These are phyloP conservation scores for Pyrus hybrid DNA, from an alignment of 331 rosid species.

Conservation along the genomic window DNA sequence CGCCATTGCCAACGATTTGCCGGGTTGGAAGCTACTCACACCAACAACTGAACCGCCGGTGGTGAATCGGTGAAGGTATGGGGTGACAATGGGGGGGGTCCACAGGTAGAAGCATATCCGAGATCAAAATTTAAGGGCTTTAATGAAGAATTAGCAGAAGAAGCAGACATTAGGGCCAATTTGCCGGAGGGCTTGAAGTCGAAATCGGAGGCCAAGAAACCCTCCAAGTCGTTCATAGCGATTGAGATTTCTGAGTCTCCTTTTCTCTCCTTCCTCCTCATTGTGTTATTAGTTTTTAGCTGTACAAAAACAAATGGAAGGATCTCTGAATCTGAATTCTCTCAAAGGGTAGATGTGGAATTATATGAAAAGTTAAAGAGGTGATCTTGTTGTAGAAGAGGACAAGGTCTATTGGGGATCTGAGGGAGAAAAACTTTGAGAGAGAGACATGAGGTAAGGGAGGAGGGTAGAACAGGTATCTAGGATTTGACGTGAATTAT, in stretches of 20 bases:
- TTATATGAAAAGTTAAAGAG: neutral
- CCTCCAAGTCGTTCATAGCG: conserved; percentile 70
- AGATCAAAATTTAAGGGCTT: conserved; percentile 49
- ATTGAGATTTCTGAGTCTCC: neutral
- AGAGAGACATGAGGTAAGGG: neutral
- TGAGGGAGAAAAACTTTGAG: neutral
- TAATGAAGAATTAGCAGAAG: conserved; percentile 8
- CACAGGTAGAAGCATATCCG: conserved; percentile 32
- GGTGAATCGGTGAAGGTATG: too few relatives aligned
- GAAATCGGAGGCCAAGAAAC: conserved; percentile 54
- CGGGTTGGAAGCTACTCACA: too few relatives aligned
- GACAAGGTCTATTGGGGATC: conserved; percentile 8
- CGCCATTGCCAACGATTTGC: too few relatives aligned
- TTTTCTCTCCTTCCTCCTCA: neutral
- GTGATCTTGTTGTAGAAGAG: neutral
- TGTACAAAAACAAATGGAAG: neutral
- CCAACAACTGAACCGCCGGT: too few relatives aligned
- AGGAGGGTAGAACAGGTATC: conserved; percentile 17
- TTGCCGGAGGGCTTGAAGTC: conserved; percentile 61
- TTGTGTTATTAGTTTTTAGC: neutral
- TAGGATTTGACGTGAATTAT: neutral
- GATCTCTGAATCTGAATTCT: neutral
- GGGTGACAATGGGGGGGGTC: too few relatives aligned
- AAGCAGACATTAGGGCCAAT: conserved; percentile 54
- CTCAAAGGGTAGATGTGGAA: neutral